Conservation (phyloP, 495 filamentous ascomycete genomes). For the Lasiosphaeria miniovina region DNA sequence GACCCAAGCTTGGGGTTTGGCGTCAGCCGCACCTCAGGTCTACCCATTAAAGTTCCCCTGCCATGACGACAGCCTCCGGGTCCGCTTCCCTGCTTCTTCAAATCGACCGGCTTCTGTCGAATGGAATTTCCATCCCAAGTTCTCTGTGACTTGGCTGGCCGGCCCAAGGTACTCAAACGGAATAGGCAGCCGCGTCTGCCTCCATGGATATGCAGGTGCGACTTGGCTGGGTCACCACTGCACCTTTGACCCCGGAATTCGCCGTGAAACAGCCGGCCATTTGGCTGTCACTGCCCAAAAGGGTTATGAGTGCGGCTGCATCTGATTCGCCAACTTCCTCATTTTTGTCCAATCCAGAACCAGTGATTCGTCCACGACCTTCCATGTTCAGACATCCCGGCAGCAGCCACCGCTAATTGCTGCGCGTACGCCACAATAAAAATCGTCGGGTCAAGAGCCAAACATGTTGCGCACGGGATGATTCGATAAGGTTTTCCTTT, state of each 20-base stretch:
- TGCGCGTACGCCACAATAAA: no score
- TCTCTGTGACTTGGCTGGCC: neutral
- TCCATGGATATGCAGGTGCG: no score
- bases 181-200: neutral
- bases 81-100: no score
- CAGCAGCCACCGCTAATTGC: no score
- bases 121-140: neutral
- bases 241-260: neutral
- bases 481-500: no score
- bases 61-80: no score
- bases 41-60: no score
- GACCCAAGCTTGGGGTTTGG: neutral
- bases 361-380: neutral
- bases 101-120: no score
- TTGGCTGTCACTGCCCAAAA: neutral
- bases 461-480: no score
- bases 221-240: neutral
- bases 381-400: no score
- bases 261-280: constrained; percentile 1
- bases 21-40: no score
- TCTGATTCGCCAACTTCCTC: constrained; percentile 2
- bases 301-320: neutral
- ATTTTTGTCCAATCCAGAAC: neutral
- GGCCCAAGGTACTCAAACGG: neutral
- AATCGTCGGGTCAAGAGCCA: no score